Evolutionary conservation across 2,329 filamentous ascomycete species (phyloP), one percentile per base, ranked within the genome.

Genomic region (Colletotrichum cuscutae): DNA sequence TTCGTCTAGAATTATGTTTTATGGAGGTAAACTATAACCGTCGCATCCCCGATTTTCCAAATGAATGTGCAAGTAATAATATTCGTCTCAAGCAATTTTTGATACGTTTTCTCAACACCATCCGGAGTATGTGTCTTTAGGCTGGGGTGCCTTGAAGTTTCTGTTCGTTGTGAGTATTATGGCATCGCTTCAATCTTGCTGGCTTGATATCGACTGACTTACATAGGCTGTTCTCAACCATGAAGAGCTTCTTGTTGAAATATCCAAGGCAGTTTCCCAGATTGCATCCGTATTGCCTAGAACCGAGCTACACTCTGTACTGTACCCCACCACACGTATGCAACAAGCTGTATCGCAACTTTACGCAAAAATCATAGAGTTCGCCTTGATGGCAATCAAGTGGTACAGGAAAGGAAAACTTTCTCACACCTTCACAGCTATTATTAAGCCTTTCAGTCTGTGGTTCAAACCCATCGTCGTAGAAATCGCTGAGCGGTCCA

Each of bases 61-160:
- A n/a, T n/a, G n/a, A n/a, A n/a, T n/a, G n/a, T n/a, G n/a, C n/a
- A n/a, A n/a, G n/a, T n/a, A n/a, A n/a, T n/a, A n/a, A n/a, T n/a
- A n/a, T n/a, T n/a, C n/a, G n/a, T n/a, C n/a, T n/a, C n/a, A n/a
- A n/a, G 59, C 66, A 6, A 28, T 69, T 6, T 63, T 69, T 49
- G 66, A 69, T 46, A 49, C 53, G 0, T 63, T 68, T 13, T 32
- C 58, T 11, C 65, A 68, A 56, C 58, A 63, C 11, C 46, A 68
- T 9, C 65, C 58, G 1, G 65, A 68, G 9, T 63, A 68, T 24
- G 58, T 63, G 3, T 68, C 65, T 4, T 15, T 63, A 2, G 65
- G 46, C 8, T 68, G 65, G 65, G 58, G 58, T 9, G n/a, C 58
- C 3, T 26, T 68, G 6, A 68, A 62, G 57, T 56, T 68, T n/a